A percentile compares a stretch with the other conserved stretches of the same genome.
phyloP scores from a whole-genome alignment of 768 basidiomycete species.

The Tricholoma furcatifolium region DNA sequence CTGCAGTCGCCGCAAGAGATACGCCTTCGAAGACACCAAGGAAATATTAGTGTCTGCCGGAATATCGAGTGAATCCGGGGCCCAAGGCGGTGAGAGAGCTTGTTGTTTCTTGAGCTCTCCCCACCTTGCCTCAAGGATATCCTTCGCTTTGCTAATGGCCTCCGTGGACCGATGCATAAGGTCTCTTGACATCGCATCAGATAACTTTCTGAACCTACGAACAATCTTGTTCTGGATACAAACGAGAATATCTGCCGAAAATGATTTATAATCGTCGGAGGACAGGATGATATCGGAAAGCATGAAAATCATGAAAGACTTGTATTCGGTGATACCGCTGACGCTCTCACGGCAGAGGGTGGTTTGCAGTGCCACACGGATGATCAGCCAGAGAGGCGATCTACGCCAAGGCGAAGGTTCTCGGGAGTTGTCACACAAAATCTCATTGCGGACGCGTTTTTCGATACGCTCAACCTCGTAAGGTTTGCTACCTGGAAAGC shows the following conservation, averaged over 20 bases:
- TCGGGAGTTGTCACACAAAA: conserved; percentile 36
- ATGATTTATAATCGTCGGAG: conserved; percentile 13
- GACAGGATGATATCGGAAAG: conserved; percentile 26
- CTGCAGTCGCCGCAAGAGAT: conserved; percentile 23
- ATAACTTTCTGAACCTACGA: conserved; percentile 37
- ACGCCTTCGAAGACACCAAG: conserved; percentile 24
- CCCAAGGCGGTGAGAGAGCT: conserved; percentile 22
- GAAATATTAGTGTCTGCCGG: conserved; percentile 31
- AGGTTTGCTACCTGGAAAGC: conserved; percentile 27
- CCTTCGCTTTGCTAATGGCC: conserved; percentile 17
- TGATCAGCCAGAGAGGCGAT: conserved; percentile 48
- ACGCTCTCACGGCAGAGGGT: conserved; percentile 19
- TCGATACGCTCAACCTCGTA: conserved; percentile 26
- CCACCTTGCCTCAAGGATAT: conserved; percentile 35
- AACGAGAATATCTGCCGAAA: conserved; percentile 36
- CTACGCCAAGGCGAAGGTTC: conserved; percentile 50
- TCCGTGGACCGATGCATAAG: conserved; percentile 19
- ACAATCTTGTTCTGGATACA: conserved; percentile 36
- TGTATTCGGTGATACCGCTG: conserved; percentile 31
- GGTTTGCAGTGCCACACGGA: conserved; percentile 46
- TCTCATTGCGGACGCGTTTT: conserved; percentile 49
- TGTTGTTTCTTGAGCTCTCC: conserved; percentile 23
- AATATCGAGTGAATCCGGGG: conserved; percentile 23
- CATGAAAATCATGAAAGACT: conserved; percentile 46
- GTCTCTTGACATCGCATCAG: conserved; percentile 17